phyloP scores from a whole-genome alignment of 108 stramenopile genomes.

The Aureococcus anophagefferens region DNA sequence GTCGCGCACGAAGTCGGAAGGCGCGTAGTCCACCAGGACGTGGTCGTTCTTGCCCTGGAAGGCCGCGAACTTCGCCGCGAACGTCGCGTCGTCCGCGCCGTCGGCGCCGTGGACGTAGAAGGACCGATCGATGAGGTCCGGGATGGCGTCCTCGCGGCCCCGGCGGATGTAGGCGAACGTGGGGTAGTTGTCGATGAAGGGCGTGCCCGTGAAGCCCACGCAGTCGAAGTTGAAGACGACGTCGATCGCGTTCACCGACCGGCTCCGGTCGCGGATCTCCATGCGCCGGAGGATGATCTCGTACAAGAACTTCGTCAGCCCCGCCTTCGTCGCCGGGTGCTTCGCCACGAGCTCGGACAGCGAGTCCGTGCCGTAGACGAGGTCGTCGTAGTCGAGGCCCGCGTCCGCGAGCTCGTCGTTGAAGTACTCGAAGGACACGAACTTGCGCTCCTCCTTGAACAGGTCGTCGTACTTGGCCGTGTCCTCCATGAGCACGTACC shows the following conservation, averaged over 20 bases:
- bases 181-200: slow-evolving; percentile 47
- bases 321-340: slow-evolving; percentile 31
- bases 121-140: slow-evolving; percentile 39
- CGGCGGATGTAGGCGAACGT: slow-evolving; percentile 43
- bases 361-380: slow-evolving; percentile 42
- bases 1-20: slow-evolving; percentile 43
- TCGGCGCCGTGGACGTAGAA: slow-evolving; percentile 47
- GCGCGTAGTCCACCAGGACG: slow-evolving; percentile 34
- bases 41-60: slow-evolving; percentile 47
- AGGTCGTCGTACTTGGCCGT: slow-evolving; percentile 43
- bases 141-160: slow-evolving; percentile 39
- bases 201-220: slow-evolving; percentile 48
- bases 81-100: slow-evolving; percentile 16
- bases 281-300: slow-evolving; percentile 43
- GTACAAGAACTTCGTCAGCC: slow-evolving; percentile 41
- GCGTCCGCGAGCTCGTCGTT: slow-evolving; percentile 16
- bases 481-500: slow-evolving; percentile 42
- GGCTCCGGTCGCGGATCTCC: slow-evolving; percentile 43
- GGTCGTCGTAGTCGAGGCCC: slow-evolving; percentile 44
- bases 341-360: slow-evolving; percentile 45
- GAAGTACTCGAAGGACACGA: slow-evolving; percentile 49
- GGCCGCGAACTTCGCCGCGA: slow-evolving; percentile 26
- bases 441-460: slow-evolving; percentile 46
- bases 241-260: slow-evolving; percentile 43
- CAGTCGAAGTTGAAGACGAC: slow-evolving; percentile 50